These are phyloP conservation scores for Sugiyamaella smithiae DNA, from an alignment of 805 yeast genomes.

Conservation along the genomic window DNA sequence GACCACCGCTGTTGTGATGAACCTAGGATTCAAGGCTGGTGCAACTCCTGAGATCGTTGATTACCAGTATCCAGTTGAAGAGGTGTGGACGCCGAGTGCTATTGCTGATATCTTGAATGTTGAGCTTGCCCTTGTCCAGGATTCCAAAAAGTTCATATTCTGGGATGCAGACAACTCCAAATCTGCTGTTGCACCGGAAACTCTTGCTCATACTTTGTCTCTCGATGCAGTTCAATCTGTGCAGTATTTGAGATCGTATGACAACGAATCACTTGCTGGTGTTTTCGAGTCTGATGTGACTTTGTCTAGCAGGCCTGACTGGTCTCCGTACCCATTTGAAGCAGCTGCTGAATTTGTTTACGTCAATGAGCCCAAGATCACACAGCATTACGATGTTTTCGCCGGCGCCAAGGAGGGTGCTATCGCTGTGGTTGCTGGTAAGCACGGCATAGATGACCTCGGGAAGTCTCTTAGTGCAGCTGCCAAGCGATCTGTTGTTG, in stretches of 20 bases:
- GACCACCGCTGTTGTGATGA: conserved; percentile 62
- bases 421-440: conserved; percentile 43
- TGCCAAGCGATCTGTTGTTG: conserved; percentile 52
- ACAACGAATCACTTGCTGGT: conserved; percentile 73
- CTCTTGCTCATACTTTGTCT: conserved; percentile 66
- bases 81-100: conserved; percentile 13
- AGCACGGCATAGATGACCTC: conserved; percentile 40
- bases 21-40: conserved; percentile 22
- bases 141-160: conserved; percentile 42
- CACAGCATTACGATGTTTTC: conserved; percentile 59
- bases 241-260: conserved; percentile 61
- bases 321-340: conserved; percentile 34
- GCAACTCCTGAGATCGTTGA: conserved; percentile 31
- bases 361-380: conserved; percentile 57
- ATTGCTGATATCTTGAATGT: conserved; percentile 22
- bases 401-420: conserved; percentile 58
- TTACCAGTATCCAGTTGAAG: conserved; percentile 32
- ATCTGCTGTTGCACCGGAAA: conserved; percentile 55
- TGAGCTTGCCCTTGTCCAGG: conserved; percentile 25
- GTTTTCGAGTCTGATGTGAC: conserved; percentile 60
- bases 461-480: conserved; percentile 52
- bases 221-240: conserved; percentile 49
- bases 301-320: conserved; percentile 39
- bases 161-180: conserved; percentile 68
- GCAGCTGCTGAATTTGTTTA: conserved; percentile 63